Evolutionary conservation across 2,329 filamentous ascomycete species (phyloP).

Genomic region (Macroventuria anomochaeta): DNA sequence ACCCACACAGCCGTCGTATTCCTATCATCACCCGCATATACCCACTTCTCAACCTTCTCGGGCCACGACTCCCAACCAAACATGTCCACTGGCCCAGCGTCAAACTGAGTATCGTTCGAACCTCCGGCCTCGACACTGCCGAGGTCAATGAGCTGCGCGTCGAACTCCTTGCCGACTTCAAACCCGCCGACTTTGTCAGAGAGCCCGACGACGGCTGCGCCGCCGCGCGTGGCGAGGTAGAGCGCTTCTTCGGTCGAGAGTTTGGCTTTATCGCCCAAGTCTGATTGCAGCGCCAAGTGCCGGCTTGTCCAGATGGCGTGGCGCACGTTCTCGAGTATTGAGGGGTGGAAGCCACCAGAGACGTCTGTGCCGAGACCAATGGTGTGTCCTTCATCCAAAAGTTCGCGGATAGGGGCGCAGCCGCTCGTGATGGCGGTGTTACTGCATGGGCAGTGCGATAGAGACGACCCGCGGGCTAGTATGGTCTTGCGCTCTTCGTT

Average conservation of each 20-base stretch:
- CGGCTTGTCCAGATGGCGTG: conserved; percentile 81
- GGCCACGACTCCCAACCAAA: conserved; percentile 94
- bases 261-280: conserved; percentile 58
- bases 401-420: conserved; percentile 73
- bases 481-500: conserved; percentile 71
- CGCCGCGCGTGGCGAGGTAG: conserved; percentile 86
- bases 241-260: conserved; percentile 85
- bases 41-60: conserved; percentile 89
- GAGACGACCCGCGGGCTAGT: conserved; percentile 65
- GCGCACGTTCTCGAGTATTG: conserved; percentile 80
- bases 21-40: conserved; percentile 90
- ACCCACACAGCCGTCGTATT: conserved; percentile 93
- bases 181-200: conserved; percentile 77
- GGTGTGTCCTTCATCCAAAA: conserved; percentile 76
- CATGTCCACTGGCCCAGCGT: conserved; percentile 75
- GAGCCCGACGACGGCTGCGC: conserved; percentile 80
- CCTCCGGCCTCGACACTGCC: conserved; percentile 49
- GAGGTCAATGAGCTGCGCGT: conserved; percentile 82
- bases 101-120: conserved; percentile 48
- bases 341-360: conserved; percentile 83
- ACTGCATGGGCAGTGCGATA: conserved; percentile 86
- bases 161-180: conserved; percentile 85
- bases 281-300: conserved; percentile 65
- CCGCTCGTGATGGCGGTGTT: conserved; percentile 86
- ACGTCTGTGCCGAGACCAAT: conserved; percentile 92